Base-by-base conservation (phyloP, 179 eudicot genomes). In the Vitellaria paradoxa region DNA sequence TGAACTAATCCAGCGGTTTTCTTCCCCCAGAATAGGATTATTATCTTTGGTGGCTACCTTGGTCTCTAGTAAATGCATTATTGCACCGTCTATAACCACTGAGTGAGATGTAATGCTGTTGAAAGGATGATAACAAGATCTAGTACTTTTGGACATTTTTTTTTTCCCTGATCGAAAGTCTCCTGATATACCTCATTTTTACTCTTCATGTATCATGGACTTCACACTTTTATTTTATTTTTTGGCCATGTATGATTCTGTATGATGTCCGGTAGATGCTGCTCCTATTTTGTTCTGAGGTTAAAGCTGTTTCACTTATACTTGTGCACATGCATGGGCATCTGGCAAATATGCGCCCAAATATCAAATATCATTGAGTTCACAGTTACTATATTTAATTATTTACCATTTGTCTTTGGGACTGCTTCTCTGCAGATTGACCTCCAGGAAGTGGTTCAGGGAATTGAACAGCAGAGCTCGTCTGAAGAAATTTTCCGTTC, bases 401-500 rank as follows among this genome's bases (percentile, higher is more conserved):
- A 8, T 50, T 65, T 18, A 9, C 46, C 23, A 56, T 50, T 74
- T 26, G 23, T 56, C 45, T 8, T 66, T 70, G 71, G 65, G 53
- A 47, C 21, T 64, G 75, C 45, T 68, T 68, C 26, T 66, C 69
- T 82, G 2, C 37, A 93, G 93, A 79, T 80, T 80, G 85, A 88
- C 59, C 85, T 90, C 61, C 87, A 82, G 56, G 83, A 84, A 78
- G 84, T 82, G 62, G 86, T 81, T 80, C 87, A 88, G 76, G 84
- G 82, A 78, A 84, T 96, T 67, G 86, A 82, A 82, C 63, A 62
- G 26, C 78, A 75, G 20, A 78, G 81, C 81, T 79, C 98, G 42
- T 86, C 97, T 62, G 78, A 69, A 65, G 97, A 89, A 71, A 77
- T 93, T 78, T 86, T 91, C 70, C 86, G 83, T 15, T 82, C 91